Conservation (phyloP, 768 basidiomycete genomes). For the Postia placenta region DNA sequence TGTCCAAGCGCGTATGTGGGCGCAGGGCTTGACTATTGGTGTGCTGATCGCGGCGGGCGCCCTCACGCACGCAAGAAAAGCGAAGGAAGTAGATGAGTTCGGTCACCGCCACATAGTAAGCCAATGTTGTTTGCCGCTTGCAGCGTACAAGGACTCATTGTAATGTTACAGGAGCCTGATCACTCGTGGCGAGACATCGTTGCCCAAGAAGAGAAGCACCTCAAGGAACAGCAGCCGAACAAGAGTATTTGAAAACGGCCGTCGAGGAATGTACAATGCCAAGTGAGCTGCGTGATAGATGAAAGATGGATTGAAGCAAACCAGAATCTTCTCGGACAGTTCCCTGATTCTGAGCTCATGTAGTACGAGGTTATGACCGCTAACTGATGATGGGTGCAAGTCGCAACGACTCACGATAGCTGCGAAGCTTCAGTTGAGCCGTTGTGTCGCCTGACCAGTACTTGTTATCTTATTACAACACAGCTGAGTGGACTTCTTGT, state of each 20-base stretch:
- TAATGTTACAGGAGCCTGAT: constrained; percentile 16
- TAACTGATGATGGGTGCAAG: too few relatives aligned
- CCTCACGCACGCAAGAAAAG: constrained; percentile 46
- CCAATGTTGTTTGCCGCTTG: constrained; percentile 3
- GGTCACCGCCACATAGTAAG: constrained; percentile 18
- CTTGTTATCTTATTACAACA: too few relatives aligned
- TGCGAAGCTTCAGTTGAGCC: too few relatives aligned
- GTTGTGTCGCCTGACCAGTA: too few relatives aligned
- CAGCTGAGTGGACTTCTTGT: too few relatives aligned
- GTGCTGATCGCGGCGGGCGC: constrained; percentile 65
- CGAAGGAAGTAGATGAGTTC: constrained; percentile 24
- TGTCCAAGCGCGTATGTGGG: constrained; percentile 86
- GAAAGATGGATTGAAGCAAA: too few relatives aligned
- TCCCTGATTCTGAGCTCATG: too few relatives aligned
- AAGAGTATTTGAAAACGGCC: background rate
- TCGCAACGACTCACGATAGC: too few relatives aligned
- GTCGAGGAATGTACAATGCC: background rate
- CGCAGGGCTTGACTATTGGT: constrained; percentile 75
- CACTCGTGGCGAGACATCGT: constrained; percentile 28
- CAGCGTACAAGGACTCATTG: background rate
- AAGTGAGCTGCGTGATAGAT: background rate
- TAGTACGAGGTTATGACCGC: too few relatives aligned
- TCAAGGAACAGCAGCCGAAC: constrained; percentile 3
- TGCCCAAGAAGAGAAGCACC: constrained; percentile 15
- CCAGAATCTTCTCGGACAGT: too few relatives aligned